Conservation (phyloP, 164 flowering plant genomes). For the Malania oleifera region DNA sequence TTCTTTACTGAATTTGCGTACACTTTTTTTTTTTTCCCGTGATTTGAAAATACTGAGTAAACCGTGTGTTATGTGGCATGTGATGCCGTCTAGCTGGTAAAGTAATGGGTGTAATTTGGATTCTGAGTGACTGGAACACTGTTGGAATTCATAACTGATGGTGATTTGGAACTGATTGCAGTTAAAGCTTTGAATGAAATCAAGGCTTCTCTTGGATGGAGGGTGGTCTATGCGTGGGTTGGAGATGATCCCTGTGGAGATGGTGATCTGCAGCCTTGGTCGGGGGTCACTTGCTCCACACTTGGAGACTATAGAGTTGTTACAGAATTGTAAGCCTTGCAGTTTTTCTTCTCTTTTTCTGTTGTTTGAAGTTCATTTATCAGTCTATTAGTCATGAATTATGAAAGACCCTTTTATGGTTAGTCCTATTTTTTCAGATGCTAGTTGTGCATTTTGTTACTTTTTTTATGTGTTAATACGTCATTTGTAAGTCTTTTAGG, state of each 20-base stretch:
- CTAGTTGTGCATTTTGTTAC: neutral
- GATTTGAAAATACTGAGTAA: too few relatives aligned
- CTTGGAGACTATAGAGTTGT: conserved; percentile 88
- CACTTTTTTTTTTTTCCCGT: too few relatives aligned
- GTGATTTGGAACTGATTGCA: conserved; percentile 22
- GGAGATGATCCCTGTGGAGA: conserved; percentile 99
- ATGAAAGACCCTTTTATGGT: too few relatives aligned
- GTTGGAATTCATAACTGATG: too few relatives aligned
- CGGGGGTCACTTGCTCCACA: conserved; percentile 85
- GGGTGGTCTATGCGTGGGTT: conserved; percentile 95
- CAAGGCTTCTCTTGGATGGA: conserved; percentile 94
- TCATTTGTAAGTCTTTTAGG: neutral
- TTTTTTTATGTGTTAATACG: neutral
- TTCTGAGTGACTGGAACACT: too few relatives aligned
- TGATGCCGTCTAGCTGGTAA: too few relatives aligned
- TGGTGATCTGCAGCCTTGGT: conserved; percentile 90
- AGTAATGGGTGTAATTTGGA: too few relatives aligned
- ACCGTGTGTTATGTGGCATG: too few relatives aligned
- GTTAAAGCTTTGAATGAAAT: conserved; percentile 94
- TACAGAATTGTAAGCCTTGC: conserved; percentile 54
- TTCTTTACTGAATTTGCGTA: too few relatives aligned
- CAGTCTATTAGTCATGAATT: too few relatives aligned
- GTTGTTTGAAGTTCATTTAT: neutral
- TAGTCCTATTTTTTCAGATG: neutral
- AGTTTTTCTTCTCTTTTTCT: too few relatives aligned